Evolutionary conservation across 305 asterid species (phyloP).

Genomic region (Fraxinus floribunda): DNA sequence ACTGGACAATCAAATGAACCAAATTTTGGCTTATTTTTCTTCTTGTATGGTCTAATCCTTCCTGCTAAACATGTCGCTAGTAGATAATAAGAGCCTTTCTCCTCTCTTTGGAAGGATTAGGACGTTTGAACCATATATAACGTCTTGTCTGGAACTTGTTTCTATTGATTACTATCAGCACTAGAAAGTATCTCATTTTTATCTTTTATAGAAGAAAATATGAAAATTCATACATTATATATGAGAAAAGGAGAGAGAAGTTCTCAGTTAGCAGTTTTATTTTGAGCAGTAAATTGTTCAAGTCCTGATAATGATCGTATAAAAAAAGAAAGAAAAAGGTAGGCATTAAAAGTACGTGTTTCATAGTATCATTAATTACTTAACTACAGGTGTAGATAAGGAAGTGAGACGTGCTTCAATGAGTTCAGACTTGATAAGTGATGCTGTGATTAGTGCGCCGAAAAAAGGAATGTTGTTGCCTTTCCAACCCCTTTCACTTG

Average conservation of each 20-base stretch:
- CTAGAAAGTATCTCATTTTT: not conserved
- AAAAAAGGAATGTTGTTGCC: constrained; percentile 38
- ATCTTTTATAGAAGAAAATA: not conserved
- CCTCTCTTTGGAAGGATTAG: not conserved
- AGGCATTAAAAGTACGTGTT: not conserved
- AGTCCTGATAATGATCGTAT: not conserved
- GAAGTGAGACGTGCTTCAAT: constrained; percentile 6
- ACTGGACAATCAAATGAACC: not conserved
- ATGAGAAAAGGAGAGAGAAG: not conserved
- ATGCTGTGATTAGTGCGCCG: constrained; percentile 4
- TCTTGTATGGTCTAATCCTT: not conserved
- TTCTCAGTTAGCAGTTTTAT: not conserved
- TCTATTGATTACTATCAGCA: not conserved
- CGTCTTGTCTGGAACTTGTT: not conserved
- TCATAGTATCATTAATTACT: not conserved
- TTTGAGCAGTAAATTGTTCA: not conserved
- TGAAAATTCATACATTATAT: not conserved
- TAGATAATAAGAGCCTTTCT: not conserved
- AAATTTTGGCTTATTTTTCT: not conserved
- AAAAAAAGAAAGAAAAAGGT: not conserved
- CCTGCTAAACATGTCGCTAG: not conserved
- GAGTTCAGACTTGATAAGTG: constrained; percentile 3
- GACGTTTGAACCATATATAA: not conserved
- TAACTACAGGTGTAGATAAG: constrained; percentile 20
- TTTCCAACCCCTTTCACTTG: constrained; percentile 42